A percentile compares a stretch with the other conserved stretches of the same genome.
phyloP scores from a whole-genome alignment of 305 asterid species.

The Fraxinus ornus region DNA sequence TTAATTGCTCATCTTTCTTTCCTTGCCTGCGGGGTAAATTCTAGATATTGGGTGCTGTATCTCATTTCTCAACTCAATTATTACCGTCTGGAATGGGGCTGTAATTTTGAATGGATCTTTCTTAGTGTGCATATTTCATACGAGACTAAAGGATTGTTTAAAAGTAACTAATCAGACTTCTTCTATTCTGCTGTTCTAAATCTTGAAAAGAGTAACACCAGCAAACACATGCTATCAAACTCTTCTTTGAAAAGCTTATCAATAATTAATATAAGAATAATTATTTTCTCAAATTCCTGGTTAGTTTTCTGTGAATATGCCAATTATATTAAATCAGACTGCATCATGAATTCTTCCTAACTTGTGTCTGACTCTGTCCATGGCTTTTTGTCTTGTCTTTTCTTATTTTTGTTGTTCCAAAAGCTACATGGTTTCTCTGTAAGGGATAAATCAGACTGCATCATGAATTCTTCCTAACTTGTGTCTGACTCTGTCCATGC shows the following conservation, averaged over 20 bases:
- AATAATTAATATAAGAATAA: background rate
- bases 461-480: conserved; percentile 2
- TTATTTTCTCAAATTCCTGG: background rate
- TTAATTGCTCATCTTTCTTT: background rate
- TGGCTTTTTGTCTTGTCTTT: conserved; percentile 6
- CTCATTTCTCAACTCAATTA: background rate
- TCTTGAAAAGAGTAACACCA: conserved; percentile 12
- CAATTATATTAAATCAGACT: conserved; percentile 9
- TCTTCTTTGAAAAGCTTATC: conserved; percentile 8
- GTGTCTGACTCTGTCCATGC: conserved; percentile 4
- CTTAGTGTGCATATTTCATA: background rate
- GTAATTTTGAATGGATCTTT: background rate
- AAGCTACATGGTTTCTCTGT: conserved; percentile 10
- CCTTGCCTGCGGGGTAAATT: background rate
- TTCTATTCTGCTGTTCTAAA: conserved; percentile 16
- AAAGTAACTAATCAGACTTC: background rate
- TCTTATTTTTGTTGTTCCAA: conserved; percentile 9
- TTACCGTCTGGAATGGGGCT: background rate
- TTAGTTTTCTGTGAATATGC: conserved; percentile 16
- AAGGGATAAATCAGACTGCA: conserved; percentile 13
- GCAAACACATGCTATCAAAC: conserved; percentile 9
- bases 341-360: conserved; percentile 10
- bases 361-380: conserved; percentile 5
- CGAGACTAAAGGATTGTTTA: background rate
- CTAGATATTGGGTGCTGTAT: background rate